Percentiles rank a stretch among this genome's conserved stretches.
phyloP scores from a whole-genome alignment of 2,329 filamentous ascomycete genomes.

The Raffaelea albimanens region DNA sequence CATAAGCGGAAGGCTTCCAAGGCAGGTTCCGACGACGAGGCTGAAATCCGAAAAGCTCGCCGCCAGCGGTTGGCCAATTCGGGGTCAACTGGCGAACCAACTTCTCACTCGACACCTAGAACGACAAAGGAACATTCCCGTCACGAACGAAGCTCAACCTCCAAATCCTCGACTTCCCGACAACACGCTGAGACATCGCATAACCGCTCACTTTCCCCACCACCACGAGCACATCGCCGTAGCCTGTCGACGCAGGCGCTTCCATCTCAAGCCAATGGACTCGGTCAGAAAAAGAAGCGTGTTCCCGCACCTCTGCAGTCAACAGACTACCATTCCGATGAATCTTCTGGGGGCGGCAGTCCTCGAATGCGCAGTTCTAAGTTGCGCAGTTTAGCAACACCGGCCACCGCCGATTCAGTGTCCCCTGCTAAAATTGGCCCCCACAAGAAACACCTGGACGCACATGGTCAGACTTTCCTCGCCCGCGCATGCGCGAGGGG shows the following conservation, averaged over 20 bases:
- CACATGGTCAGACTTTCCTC: constrained; percentile 82
- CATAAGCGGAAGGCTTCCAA: constrained; percentile 46
- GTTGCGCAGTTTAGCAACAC: constrained; percentile 44
- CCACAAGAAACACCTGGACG: constrained; percentile 82
- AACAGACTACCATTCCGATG: constrained; percentile 58
- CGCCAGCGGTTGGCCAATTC: constrained; percentile 38
- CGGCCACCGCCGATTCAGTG: constrained; percentile 48
- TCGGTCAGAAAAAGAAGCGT: constrained; percentile 51
- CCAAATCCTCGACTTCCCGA: constrained; percentile 23
- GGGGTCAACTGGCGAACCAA: constrained; percentile 20
- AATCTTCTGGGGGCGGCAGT: constrained; percentile 52
- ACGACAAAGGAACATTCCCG: constrained; percentile 10
- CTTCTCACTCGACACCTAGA: constrained; percentile 1
- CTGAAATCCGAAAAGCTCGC: constrained; percentile 42
- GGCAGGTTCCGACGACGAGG: constrained; percentile 49
- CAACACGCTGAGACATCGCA: constrained; percentile 23
- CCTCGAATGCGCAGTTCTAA: constrained; percentile 51
- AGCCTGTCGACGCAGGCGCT: constrained; percentile 53
- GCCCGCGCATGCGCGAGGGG: constrained; percentile 85
- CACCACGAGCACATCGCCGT: constrained; percentile 47
- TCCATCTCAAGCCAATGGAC: constrained; percentile 43
- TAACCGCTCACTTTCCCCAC: constrained; percentile 51
- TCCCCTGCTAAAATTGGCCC: constrained; percentile 59
- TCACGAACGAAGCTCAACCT: constrained; percentile 8
- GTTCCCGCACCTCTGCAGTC: constrained; percentile 52